These are phyloP conservation scores for Microbotryum silenes-acaulis DNA, from an alignment of 1,284 basidiomycete genomes.

Conservation along the genomic window DNA sequence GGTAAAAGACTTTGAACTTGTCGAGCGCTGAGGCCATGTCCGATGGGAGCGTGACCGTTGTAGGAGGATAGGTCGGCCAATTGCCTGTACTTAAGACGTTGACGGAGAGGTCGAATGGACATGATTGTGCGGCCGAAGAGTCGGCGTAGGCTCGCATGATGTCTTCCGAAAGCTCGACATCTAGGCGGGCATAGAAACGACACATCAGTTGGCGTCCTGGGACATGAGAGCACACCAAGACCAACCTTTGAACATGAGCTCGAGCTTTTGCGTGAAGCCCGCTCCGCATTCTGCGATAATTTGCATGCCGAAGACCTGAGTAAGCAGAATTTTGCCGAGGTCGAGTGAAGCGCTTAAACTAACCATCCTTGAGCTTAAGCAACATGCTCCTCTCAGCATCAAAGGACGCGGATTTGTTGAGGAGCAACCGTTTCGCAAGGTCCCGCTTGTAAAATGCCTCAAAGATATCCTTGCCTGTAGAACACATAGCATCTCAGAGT, in stretches of 20 bases:
- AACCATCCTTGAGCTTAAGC: constrained; percentile 76
- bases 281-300: constrained; percentile 63
- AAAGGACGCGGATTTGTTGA: constrained; percentile 78
- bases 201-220: not conserved
- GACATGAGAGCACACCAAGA: constrained; percentile 48
- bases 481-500: not conserved
- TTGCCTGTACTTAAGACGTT: constrained; percentile 51
- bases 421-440: constrained; percentile 77
- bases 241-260: constrained; percentile 73
- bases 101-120: constrained; percentile 46
- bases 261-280: constrained; percentile 71
- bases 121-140: constrained; percentile 24
- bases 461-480: constrained; percentile 50
- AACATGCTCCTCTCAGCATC: constrained; percentile 87
- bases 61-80: constrained; percentile 46
- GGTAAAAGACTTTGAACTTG: constrained; percentile 62
- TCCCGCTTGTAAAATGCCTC: constrained; percentile 88
- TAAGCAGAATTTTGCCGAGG: not conserved
- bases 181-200: not conserved
- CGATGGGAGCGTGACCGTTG: constrained; percentile 28
- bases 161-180: constrained; percentile 34
- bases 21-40: constrained; percentile 59
- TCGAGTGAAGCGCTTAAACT: constrained; percentile 37
- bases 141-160: constrained; percentile 46
- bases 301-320: not conserved